Base-by-base conservation (phyloP, 352 stramenopile species). In the Achlya hypogyna region DNA sequence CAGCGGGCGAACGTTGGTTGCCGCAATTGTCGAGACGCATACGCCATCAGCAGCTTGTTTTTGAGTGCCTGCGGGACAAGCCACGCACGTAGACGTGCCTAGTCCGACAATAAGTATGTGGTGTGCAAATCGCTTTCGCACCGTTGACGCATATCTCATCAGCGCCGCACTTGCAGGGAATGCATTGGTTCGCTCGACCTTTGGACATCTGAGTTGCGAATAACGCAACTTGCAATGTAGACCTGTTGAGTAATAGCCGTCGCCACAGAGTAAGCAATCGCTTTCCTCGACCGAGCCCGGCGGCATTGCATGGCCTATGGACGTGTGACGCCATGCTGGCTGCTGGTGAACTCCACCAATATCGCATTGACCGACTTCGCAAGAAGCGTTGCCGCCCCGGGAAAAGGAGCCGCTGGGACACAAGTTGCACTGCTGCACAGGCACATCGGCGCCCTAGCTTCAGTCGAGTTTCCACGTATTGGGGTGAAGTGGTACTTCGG, bases 381-480 rank as follows among this genome's bases (percentile, higher is more conserved):
- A 65, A 6, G 58, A 22, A 53, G 32, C 58, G 27, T 47, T 31
- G 9, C 32, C 58, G 18, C 58, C 58, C 10, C 28, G 34, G 12
- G 58, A 65, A n/a, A 53, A 65, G 16, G 32, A 47, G 10, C 58
- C 58, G 18, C 20, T 51, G 16, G 58, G 45, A n/a, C 58, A 65
- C 28, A 43, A 38, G 3, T 25, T 25, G 22, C 58, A 65, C 35
- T 65, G 58, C 2, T 25, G 28, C 5, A 32, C 53, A 14, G 58
- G 58, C 14, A 65, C 58, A 53, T 65, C 58, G 1, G 58, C 58
- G 4, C 58, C 58, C 58, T 65, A 53, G 12, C 10, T 12, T 4
- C 16, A 2, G 5, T 2, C 18, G 31, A 28, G 38, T 16, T 18
- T 27, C 1, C 1, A n/a, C 20, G 18, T n/a, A n/a, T n/a, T n/a